Percentiles rank a stretch among this genome's conserved stretches.
Evolutionary conservation across 2,329 filamentous ascomycete genomes (phyloP).

Genomic region (Teratosphaeria nubilosa): DNA sequence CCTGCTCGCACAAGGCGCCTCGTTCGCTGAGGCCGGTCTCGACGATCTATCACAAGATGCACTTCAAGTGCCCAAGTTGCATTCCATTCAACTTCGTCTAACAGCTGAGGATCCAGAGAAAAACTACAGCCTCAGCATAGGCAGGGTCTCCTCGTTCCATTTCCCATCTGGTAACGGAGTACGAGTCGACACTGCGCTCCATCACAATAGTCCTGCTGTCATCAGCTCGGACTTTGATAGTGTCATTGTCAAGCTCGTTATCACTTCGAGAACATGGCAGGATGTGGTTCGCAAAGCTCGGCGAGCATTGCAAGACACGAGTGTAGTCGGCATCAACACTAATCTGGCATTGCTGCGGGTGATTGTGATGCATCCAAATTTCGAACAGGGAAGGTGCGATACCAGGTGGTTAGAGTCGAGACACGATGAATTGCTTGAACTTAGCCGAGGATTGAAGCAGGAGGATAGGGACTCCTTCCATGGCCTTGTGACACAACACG

Average conservation of each 20-base stretch:
- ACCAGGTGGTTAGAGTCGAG: slow-evolving; percentile 49
- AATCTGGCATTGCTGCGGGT: slow-evolving; percentile 46
- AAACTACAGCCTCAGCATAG: slow-evolving; percentile 49
- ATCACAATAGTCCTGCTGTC: slow-evolving; percentile 31
- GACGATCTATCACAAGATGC: slow-evolving; percentile 22
- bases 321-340: slow-evolving; percentile 48
- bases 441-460: slow-evolving; percentile 8
- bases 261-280: slow-evolving; percentile 46
- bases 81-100: slow-evolving; percentile 48
- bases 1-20: slow-evolving; percentile 42
- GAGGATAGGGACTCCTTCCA: slow-evolving; percentile 14
- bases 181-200: slow-evolving; percentile 46
- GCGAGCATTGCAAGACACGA: slow-evolving; percentile 46
- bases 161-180: slow-evolving; percentile 50
- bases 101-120: slow-evolving; percentile 46
- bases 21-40: slow-evolving; percentile 25
- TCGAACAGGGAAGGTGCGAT: slow-evolving; percentile 39
- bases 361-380: slow-evolving; percentile 43
- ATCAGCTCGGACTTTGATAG: slow-evolving; percentile 50
- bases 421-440: slow-evolving; percentile 31
- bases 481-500: slow-evolving; percentile 9
- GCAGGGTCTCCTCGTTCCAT: slow-evolving; percentile 45
- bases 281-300: slow-evolving; percentile 43
- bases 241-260: slow-evolving; percentile 49
- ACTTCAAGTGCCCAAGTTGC: slow-evolving; percentile 27